These are phyloP conservation scores for Talaromyces sp. DNA, from an alignment of 2,329 filamentous ascomycete genomes.

Conservation along the genomic window DNA sequence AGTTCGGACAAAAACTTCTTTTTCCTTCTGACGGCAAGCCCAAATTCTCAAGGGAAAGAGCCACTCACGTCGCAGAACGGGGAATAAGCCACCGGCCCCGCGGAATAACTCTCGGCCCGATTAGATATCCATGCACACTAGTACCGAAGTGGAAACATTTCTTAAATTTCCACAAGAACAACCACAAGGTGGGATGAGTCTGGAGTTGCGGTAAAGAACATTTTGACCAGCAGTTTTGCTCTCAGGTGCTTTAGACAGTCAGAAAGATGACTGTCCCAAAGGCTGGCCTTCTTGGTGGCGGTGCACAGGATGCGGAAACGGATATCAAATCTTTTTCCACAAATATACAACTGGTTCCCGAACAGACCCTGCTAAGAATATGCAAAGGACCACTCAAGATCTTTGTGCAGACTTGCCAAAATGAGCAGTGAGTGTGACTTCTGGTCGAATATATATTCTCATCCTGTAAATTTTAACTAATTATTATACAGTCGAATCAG, in stretches of 20 bases:
- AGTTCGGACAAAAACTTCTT: slow-evolving; percentile 37
- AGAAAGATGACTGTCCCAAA: slow-evolving; percentile 25
- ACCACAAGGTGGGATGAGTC: slow-evolving; percentile 6
- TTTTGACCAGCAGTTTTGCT: background rate
- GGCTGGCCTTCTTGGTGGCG: slow-evolving; percentile 19
- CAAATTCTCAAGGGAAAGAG: background rate
- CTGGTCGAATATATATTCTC: background rate
- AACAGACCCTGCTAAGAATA: slow-evolving; percentile 33
- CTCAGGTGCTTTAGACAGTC: background rate
- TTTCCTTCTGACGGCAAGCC: slow-evolving; percentile 29
- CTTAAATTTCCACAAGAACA: slow-evolving; percentile 29
- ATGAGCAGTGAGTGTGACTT: slow-evolving; percentile 30
- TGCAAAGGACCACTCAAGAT: slow-evolving; percentile 36
- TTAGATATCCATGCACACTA: background rate
- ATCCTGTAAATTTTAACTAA: slow-evolving; percentile 8
- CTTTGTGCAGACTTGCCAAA: slow-evolving; percentile 31
- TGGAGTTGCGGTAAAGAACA: background rate
- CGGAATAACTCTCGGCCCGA: slow-evolving; percentile 19
- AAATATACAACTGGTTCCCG: slow-evolving; percentile 35
- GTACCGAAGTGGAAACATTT: slow-evolving; percentile 22
- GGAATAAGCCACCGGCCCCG: background rate
- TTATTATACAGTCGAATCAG: slow-evolving; percentile 29
- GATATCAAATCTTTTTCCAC: slow-evolving; percentile 27
- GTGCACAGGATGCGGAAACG: slow-evolving; percentile 18
- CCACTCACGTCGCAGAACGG: slow-evolving; percentile 4